Conservation (phyloP, 2,329 filamentous ascomycete genomes). For the Pseudogymnoascus sp. region DNA sequence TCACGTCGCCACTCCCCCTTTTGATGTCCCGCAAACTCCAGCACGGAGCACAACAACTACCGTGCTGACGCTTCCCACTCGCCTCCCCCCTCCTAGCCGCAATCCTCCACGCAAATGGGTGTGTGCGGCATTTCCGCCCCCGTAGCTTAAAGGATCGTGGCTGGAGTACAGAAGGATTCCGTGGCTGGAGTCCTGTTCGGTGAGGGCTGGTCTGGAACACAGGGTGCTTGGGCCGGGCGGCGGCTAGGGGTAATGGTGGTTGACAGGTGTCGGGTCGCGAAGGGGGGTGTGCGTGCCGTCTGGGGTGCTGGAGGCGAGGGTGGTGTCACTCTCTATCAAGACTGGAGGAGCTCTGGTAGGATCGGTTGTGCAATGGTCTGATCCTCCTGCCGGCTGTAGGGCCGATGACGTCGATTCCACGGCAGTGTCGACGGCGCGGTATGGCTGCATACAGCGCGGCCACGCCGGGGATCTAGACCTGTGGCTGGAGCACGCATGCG, state of each 20-base stretch:
- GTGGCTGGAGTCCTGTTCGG: neutral
- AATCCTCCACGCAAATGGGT: neutral
- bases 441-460: neutral
- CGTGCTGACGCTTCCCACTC: neutral
- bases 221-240: neutral
- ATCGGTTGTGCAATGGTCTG: neutral
- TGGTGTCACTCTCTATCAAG: neutral
- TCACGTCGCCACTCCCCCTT: too few species aligned
- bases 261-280: conserved; percentile 1
- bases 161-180: neutral
- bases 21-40: too few species aligned
- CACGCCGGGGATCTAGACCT: conserved; percentile 1
- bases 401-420: neutral
- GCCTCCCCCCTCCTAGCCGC: neutral
- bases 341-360: neutral
- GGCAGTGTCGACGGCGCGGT: neutral
- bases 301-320: neutral
- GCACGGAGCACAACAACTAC: neutral
- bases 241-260: neutral
- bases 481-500: neutral
- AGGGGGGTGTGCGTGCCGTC: neutral
- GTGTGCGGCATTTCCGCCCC: neutral
- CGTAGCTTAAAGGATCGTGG: neutral
- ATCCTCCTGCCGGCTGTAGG: neutral
- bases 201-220: neutral